Evolutionary conservation across 2,329 filamentous ascomycete species (phyloP), one percentile per base, ranked within the genome.

Genomic region (Cladophialophora carrionii): DNA sequence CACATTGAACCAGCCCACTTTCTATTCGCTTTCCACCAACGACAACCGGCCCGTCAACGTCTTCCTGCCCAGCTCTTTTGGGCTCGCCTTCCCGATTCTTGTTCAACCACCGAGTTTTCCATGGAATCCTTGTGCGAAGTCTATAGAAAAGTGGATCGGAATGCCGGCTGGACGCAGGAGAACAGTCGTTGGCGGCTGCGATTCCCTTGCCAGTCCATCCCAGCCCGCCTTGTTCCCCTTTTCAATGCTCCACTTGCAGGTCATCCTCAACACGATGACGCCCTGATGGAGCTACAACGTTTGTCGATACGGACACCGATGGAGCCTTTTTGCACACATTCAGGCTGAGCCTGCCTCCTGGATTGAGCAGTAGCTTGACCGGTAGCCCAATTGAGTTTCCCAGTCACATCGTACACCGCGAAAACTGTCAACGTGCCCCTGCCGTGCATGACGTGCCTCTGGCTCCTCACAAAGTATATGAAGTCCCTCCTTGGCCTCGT

Each of bases 381-480:
- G 46, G 54, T 48, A 49, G 20, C 31, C 55, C 66, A 61, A 51
- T 63, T 49, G 48, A 32, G 31, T 22, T 61, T 52, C 51, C 57
- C 63, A 61, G 63, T 61, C 57, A 65, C 63, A 61, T 29, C 26
- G 22, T 8, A 59, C 58, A 58, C 56, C 57, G 61, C 57, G 12
- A 34, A 41, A 57, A 49, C 22, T 58, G 66, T 66, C 66, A 68
- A 62, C 66, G 63, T 62, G n/a, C 61, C 51, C 57, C 41, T 22
- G 55, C 55, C 29, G 37, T 65, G 62, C 64, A 65, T 67, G 67
- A 69, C 67, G 67, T 69, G 57, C 46, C 58, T 49, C 14, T 34
- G 14, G 31, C 57, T 52, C 60, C 58, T 61, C 59, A 24, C 52
- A 51, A 63, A 58, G 62, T 69, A 69, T 69, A 67, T 69, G 67